Base-by-base conservation (phyloP, 73 alveolate genomes). In the Paramecium caudatum region DNA sequence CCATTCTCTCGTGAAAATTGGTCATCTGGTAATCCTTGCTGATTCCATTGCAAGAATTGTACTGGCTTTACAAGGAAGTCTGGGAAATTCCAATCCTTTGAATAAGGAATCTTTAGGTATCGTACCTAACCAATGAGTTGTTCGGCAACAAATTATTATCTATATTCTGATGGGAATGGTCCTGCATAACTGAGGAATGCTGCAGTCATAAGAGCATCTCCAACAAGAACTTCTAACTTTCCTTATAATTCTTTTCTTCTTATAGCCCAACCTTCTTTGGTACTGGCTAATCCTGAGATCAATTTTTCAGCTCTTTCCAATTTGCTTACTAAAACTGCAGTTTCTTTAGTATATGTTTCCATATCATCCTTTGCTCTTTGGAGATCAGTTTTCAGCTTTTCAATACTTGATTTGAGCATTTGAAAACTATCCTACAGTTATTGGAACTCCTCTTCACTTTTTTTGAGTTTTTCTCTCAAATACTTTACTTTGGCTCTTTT, bases 171-270 rank as follows among this genome's bases (percentile, higher is more conserved):
- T 13, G 99, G 99, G 98, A 98, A 98, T 19, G 99, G 99, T n/a
- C 99, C 99, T 7, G 96, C 95, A 90, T 98, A 98, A 86, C 99
- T 95, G 94, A 98, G 94, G 93, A 98, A 96, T 30, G 99, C 99
- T n/a, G 99, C 99, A 19, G 99, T 97, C 81, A 99, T 70, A 46
- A 99, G 95, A 47, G 99, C 97, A 91, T 98, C 99, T 36, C 99
- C 99, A 41, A 95, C 96, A 27, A 98, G 95, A 80, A 95, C 95
- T 88, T 96, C 98, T 68, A 93, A 96, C 90, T 96, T 94, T 43
- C 96, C 97, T 91, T 96, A 97, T n/a, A 81, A 90, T 81, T 68
- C 91, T 43, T 49, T 78, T 50, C 81, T 70, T 81, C 94, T 90
- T 7, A 49, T 82, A 68, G 49, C 97, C 99, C 99, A 97, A 90